Conservation (phyloP, 495 filamentous ascomycete species). For the Annulohypoxylon maeteangense region DNA sequence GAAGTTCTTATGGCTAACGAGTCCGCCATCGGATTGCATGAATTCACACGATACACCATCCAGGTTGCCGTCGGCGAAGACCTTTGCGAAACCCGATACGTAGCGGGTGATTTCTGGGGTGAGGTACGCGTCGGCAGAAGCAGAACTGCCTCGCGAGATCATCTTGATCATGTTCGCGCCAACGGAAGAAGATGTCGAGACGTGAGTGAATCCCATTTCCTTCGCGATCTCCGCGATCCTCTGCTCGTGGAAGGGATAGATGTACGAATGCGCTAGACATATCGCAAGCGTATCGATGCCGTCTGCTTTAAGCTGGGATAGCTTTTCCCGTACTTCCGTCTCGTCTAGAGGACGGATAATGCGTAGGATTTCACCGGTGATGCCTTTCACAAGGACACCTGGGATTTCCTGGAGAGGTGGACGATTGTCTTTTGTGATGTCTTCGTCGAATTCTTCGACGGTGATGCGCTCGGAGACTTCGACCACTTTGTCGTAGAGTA, state of each 20-base stretch:
- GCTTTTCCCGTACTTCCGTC: constrained; percentile 65
- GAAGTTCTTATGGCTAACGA: constrained; percentile 79
- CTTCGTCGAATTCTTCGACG: constrained; percentile 88
- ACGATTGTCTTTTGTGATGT: constrained; percentile 62
- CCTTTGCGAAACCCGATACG: constrained; percentile 84
- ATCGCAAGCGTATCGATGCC: constrained; percentile 66
- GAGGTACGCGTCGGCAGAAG: constrained; percentile 92
- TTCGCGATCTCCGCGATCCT: constrained; percentile 69
- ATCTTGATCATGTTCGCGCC: constrained; percentile 88
- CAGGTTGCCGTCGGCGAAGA: constrained; percentile 72
- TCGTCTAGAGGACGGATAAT: constrained; percentile 49
- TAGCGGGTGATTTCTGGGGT: constrained; percentile 97
- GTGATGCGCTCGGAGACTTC: constrained; percentile 87
- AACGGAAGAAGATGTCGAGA: constrained; percentile 75
- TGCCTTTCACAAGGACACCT: constrained; percentile 50
- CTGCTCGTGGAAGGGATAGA: constrained; percentile 76
- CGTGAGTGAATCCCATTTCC: constrained; percentile 79
- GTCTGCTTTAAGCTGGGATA: constrained; percentile 63
- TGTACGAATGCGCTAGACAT: constrained; percentile 83
- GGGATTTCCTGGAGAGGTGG: constrained; percentile 33
- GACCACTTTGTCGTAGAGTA: constrained; percentile 78
- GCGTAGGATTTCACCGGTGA: constrained; percentile 55
- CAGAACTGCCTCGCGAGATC: constrained; percentile 83
- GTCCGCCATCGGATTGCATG: constrained; percentile 85
- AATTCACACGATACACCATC: constrained; percentile 82